Evolutionary conservation across 2,329 filamentous ascomycete genomes (phyloP).

Genomic region (Cordyceps farinosa): DNA sequence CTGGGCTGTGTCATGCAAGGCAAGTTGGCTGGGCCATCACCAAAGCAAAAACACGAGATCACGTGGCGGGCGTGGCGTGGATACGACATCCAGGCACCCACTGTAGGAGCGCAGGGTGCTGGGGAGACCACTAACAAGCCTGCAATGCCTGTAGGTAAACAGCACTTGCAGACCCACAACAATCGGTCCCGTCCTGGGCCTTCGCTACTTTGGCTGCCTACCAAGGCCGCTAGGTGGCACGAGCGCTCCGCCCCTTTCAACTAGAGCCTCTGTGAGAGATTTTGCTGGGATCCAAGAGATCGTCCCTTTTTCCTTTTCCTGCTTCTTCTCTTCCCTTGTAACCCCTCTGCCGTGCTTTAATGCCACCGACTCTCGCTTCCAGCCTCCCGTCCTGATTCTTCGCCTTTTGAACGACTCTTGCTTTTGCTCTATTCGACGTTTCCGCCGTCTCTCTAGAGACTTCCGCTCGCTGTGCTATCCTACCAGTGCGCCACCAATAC

Average conservation of each 20-base stretch:
- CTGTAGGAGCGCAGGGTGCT: background rate
- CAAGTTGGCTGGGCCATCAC: background rate
- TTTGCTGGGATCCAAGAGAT: slow-evolving; percentile 6
- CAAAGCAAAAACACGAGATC: slow-evolving; percentile 19
- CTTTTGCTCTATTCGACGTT: background rate
- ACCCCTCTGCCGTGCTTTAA: background rate
- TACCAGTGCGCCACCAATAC: background rate
- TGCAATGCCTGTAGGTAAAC: background rate
- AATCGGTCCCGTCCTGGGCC: background rate
- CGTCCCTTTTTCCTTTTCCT: background rate
- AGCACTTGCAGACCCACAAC: background rate
- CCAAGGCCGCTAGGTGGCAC: background rate
- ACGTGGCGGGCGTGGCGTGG: slow-evolving; percentile 12
- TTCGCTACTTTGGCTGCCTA: background rate
- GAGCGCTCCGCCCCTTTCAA: slow-evolving; percentile 13
- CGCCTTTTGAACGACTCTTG: background rate
- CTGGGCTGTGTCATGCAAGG: background rate
- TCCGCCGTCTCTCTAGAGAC: background rate
- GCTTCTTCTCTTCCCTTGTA: background rate
- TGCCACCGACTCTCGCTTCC: slow-evolving; percentile 12
- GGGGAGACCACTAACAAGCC: background rate
- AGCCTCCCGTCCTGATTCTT: background rate
- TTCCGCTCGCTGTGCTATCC: background rate
- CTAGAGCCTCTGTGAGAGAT: background rate
- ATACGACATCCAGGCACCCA: slow-evolving; percentile 4